Evolutionary conservation across 805 yeast species (phyloP).

Genomic region (Ogataea nitratoaversa): DNA sequence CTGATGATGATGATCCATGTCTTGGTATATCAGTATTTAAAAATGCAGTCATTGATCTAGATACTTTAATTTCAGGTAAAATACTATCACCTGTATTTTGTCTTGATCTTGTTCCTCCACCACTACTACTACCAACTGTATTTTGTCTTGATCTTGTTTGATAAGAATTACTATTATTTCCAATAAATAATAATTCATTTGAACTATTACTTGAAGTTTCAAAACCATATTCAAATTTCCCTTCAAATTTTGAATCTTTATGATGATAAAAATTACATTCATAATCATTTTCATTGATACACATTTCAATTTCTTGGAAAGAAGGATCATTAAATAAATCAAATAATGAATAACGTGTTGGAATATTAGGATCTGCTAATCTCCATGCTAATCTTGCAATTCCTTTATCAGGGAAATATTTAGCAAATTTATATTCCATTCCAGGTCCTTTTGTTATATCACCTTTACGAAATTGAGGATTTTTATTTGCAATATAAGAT

Average conservation of each 20-base stretch:
- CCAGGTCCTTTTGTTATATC: slow-evolving; percentile 60
- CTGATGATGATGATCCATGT: background rate
- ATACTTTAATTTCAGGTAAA: background rate
- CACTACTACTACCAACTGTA: slow-evolving; percentile 1
- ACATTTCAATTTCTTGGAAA: slow-evolving; percentile 60
- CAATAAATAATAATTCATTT: slow-evolving; percentile 8
- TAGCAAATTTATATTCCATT: slow-evolving; percentile 64
- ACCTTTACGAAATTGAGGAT: slow-evolving; percentile 43
- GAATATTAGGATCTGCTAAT: slow-evolving; percentile 59
- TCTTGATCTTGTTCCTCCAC: background rate
- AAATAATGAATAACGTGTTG: slow-evolving; percentile 53
- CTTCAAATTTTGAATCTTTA: slow-evolving; percentile 14
- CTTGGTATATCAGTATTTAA: background rate
- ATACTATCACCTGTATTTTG: background rate
- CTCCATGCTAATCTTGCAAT: slow-evolving; percentile 79
- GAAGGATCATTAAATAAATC: slow-evolving; percentile 63
- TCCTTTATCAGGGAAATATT: slow-evolving; percentile 54
- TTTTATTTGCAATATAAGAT: slow-evolving; percentile 28
- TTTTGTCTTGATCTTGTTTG: slow-evolving; percentile 1
- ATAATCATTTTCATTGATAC: slow-evolving; percentile 45
- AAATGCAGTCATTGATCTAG: slow-evolving; percentile 3
- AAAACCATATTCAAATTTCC: slow-evolving; percentile 20
- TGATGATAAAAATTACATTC: slow-evolving; percentile 26
- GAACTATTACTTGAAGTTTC: slow-evolving; percentile 5
- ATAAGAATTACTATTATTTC: background rate